Percentiles rank a stretch among this genome's conserved stretches.
Conservation (phyloP, 2,329 filamentous ascomycete species). For the Trichoderma aggressivum region DNA sequence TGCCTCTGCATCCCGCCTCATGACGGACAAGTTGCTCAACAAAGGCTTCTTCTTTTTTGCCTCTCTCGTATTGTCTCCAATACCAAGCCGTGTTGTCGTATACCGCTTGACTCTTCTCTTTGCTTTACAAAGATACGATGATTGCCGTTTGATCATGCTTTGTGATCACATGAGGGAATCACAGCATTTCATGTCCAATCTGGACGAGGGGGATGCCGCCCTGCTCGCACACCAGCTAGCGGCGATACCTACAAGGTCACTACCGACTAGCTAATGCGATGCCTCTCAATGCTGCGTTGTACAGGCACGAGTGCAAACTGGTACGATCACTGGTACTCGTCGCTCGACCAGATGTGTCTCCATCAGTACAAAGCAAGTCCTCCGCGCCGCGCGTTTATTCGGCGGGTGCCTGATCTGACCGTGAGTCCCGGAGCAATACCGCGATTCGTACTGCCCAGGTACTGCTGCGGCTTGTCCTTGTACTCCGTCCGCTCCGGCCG, state of each 20-base stretch:
- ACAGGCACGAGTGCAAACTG: background rate
- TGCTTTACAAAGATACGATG: background rate
- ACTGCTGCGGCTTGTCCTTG: background rate
- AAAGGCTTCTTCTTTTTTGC: background rate
- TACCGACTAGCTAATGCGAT: background rate
- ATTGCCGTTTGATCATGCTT: background rate
- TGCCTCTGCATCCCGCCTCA: background rate
- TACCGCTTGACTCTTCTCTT: background rate
- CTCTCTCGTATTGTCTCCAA: background rate
- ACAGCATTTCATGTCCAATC: background rate
- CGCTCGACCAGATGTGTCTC: background rate
- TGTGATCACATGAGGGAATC: background rate
- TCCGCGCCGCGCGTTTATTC: background rate
- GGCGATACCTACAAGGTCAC: background rate
- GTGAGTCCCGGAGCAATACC: background rate
- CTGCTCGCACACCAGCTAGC: background rate
- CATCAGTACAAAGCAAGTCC: background rate
- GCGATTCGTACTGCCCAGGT: background rate
- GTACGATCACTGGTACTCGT: background rate
- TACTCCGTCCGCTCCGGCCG: conserved; percentile 3
- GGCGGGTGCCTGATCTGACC: conserved; percentile 11
- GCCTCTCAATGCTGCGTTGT: background rate
- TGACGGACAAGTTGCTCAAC: background rate
- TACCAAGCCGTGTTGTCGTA: too few species aligned
- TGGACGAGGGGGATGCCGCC: background rate